phyloP scores from a whole-genome alignment of 2,329 filamentous ascomycete species.

The Botrytis medusae region DNA sequence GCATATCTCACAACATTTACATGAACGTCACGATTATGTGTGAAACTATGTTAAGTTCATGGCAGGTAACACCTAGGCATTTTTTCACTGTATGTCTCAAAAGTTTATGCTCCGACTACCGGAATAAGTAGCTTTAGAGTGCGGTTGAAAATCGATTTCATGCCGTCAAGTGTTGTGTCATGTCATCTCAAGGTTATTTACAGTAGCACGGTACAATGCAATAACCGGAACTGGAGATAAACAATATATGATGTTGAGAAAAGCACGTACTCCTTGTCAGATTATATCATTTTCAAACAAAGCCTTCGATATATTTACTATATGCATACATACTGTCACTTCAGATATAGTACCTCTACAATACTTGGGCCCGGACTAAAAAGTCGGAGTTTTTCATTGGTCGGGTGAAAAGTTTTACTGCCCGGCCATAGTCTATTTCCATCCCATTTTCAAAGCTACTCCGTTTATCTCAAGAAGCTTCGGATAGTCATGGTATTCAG shows the following conservation, averaged over 20 bases:
- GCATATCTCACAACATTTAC: slow-evolving; percentile 6
- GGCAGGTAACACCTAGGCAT: background rate
- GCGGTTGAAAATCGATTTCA: slow-evolving; percentile 12
- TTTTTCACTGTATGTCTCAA: slow-evolving; percentile 7
- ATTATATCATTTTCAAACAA: slow-evolving; percentile 5
- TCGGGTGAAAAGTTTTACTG: background rate
- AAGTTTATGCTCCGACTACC: slow-evolving; percentile 12
- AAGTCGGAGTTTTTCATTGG: slow-evolving; percentile 15
- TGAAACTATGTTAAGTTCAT: background rate
- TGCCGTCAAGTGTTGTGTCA: slow-evolving; percentile 22
- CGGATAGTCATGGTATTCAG: background rate
- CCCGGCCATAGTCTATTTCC: background rate
- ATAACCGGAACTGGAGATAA: slow-evolving; percentile 17
- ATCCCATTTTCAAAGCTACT: slow-evolving; percentile 3
- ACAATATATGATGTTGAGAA: slow-evolving; percentile 15
- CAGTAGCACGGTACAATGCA: slow-evolving; percentile 17
- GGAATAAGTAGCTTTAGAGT: slow-evolving; percentile 7
- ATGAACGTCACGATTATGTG: background rate
- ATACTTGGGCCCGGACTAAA: background rate
- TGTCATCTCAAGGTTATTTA: slow-evolving; percentile 20
- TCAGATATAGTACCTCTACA: slow-evolving; percentile 11
- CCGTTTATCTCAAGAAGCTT: slow-evolving; percentile 5
- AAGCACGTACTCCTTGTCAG: slow-evolving; percentile 4
- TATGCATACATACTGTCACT: slow-evolving; percentile 12
- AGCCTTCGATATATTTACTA: background rate